These are phyloP conservation scores for Logfia minima DNA, from an alignment of 129 eudicot genomes.

Conservation along the genomic window DNA sequence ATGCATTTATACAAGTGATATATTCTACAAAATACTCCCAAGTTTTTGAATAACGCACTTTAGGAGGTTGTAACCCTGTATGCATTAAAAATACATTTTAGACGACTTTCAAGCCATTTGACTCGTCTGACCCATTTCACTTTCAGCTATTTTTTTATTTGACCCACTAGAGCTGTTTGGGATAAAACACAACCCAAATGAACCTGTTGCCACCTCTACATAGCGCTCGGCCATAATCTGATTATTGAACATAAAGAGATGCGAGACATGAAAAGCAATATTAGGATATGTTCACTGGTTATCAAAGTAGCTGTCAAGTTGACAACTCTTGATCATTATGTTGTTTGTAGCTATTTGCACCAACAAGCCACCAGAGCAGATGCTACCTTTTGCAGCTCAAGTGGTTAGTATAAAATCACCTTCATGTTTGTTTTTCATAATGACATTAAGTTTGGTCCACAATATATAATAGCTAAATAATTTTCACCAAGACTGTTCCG, in stretches of 20 bases:
- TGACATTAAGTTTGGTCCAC: background rate
- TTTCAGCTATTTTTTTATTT: background rate
- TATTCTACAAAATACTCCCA: background rate
- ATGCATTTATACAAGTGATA: background rate
- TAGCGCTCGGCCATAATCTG: no score
- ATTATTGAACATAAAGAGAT: background rate
- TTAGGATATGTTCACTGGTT: background rate
- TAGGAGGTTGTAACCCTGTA: background rate
- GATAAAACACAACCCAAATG: background rate
- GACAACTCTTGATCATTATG: background rate
- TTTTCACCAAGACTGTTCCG: no score
- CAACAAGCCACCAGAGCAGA: slow-evolving; percentile 65
- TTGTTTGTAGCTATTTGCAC: slow-evolving; percentile 66
- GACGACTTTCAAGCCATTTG: background rate
- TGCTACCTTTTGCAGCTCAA: slow-evolving; percentile 89
- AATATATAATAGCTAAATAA: background rate
- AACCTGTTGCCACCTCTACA: background rate
- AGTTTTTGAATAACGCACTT: background rate
- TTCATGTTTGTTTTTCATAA: background rate
- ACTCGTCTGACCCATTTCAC: background rate
- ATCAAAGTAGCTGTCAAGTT: background rate
- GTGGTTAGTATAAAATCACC: slow-evolving; percentile 57
- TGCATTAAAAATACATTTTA: background rate
- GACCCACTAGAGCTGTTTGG: background rate
- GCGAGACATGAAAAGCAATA: background rate